Conservation (phyloP, 2,329 filamentous ascomycete genomes). For the Neonectria hederae region DNA sequence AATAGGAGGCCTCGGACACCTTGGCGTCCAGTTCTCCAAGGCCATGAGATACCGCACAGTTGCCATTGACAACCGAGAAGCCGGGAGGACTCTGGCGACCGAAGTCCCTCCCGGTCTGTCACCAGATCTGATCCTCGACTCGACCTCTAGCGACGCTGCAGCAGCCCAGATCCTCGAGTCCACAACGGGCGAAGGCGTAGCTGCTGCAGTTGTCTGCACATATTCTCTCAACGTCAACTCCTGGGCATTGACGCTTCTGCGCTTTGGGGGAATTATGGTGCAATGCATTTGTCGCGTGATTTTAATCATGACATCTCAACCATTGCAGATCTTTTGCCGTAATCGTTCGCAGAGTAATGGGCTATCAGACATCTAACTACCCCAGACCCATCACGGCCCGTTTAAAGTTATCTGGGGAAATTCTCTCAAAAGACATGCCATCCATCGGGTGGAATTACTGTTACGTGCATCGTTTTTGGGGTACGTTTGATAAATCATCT, state of each 20-base stretch:
- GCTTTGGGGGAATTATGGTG: slow-evolving; percentile 44
- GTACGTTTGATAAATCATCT: background rate
- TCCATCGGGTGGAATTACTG: background rate
- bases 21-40: slow-evolving; percentile 49
- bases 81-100: slow-evolving; percentile 42
- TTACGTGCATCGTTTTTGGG: background rate
- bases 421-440: background rate
- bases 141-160: slow-evolving; percentile 26
- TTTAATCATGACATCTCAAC: background rate
- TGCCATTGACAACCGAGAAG: slow-evolving; percentile 47
- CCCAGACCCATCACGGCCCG: background rate
- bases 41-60: slow-evolving; percentile 48
- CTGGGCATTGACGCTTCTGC: slow-evolving; percentile 43
- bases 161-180: slow-evolving; percentile 39
- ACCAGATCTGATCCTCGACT: slow-evolving; percentile 44
- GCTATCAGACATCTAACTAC: background rate
- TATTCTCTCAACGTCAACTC: slow-evolving; percentile 44
- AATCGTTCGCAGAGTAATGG: background rate
- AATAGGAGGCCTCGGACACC: slow-evolving; percentile 48
- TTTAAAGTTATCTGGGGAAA: background rate
- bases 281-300: background rate
- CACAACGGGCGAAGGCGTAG: slow-evolving; percentile 45
- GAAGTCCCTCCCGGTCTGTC: slow-evolving; percentile 36
- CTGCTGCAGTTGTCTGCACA: slow-evolving; percentile 46
- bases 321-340: background rate